Percentiles rank a stretch among this genome's conserved stretches.
Conservation (phyloP, 441 rosid species). For the Euphorbia celastroides region DNA sequence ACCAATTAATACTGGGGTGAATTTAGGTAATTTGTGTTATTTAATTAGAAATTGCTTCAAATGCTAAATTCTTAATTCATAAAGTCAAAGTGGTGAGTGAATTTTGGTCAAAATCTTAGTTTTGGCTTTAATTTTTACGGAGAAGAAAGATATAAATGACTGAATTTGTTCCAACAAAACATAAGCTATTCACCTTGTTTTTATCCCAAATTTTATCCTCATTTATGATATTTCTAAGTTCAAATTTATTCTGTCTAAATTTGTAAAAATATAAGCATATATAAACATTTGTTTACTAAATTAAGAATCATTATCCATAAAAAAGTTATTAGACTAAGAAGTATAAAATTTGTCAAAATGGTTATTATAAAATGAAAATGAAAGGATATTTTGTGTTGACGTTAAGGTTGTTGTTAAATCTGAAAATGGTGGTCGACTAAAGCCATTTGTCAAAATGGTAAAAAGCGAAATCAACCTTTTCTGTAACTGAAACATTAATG, state of each 20-base stretch:
- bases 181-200: neutral
- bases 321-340: neutral
- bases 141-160: neutral
- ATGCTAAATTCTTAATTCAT: neutral
- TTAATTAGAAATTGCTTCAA: neutral
- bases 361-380: neutral
- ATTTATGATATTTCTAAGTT: slow-evolving; percentile 4
- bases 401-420: neutral
- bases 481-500: slow-evolving; percentile 24
- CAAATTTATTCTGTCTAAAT: neutral
- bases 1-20: slow-evolving; percentile 1
- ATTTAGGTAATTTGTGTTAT: neutral
- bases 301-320: neutral
- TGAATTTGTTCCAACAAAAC: slow-evolving; percentile 6
- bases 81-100: slow-evolving; percentile 2
- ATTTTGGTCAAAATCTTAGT: neutral
- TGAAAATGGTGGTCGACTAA: neutral
- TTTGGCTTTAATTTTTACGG: neutral
- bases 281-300: too few relatives aligned
- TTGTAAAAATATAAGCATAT: neutral
- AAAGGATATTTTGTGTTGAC: slow-evolving; percentile 13
- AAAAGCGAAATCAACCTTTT: slow-evolving; percentile 1
- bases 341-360: neutral
- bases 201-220: neutral
- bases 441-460: slow-evolving; percentile 18